Conservation (phyloP, 495 filamentous ascomycete species). For the Xylaria cubensis region DNA sequence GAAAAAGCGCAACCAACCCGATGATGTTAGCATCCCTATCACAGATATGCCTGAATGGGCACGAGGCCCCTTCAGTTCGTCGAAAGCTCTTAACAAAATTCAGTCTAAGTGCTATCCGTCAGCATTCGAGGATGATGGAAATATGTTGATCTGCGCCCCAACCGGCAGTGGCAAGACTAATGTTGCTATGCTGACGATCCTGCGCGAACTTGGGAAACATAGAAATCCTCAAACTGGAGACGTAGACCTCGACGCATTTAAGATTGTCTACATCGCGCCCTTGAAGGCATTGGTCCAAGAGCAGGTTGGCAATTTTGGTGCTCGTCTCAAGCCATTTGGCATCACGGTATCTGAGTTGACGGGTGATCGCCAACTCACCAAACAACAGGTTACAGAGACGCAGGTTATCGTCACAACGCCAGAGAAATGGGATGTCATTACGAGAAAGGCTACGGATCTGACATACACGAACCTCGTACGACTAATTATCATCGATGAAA, state of each 20-base stretch:
- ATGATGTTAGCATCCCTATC: constrained; percentile 80
- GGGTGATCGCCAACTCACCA: constrained; percentile 97
- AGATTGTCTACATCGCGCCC: constrained; percentile 94
- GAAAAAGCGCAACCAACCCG: constrained; percentile 79
- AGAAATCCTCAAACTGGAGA: constrained; percentile 85
- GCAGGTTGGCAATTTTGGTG: constrained; percentile 96
- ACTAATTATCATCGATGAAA: constrained; percentile 95
- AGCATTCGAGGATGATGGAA: constrained; percentile 93
- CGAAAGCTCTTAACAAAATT: constrained; percentile 85
- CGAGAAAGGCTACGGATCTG: constrained; percentile 93
- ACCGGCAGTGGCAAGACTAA: constrained; percentile 99
- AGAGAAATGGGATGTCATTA: constrained; percentile 99
- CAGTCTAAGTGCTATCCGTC: constrained; percentile 91
- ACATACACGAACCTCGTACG: constrained; percentile 97
- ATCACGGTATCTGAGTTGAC: constrained; percentile 93
- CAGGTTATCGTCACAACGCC: constrained; percentile 99
- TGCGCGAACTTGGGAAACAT: constrained; percentile 96
- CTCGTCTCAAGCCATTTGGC: constrained; percentile 86
- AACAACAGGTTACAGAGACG: constrained; percentile 96
- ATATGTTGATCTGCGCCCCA: constrained; percentile 96
- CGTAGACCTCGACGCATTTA: constrained; percentile 94
- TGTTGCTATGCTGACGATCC: constrained; percentile 95
- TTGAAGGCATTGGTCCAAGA: constrained; percentile 96
- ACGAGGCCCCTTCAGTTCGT: constrained; percentile 77
- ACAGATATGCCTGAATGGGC: constrained; percentile 94